These are phyloP conservation scores for Acorus gramineus DNA, from an alignment of 106 monocot genomes.

Conservation along the genomic window DNA sequence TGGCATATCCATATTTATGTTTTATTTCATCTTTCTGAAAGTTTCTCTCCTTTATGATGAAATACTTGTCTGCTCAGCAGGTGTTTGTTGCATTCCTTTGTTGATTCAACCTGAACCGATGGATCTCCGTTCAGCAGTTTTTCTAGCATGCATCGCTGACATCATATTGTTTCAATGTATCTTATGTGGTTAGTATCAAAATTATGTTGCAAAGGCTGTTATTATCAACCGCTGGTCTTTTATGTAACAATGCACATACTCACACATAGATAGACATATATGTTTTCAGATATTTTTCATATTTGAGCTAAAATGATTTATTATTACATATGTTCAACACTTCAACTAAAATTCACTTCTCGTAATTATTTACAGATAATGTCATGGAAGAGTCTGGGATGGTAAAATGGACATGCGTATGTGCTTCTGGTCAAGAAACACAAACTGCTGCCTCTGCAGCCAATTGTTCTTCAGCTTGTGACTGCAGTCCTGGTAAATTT, in stretches of 20 bases:
- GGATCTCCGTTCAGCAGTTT: slow-evolving; percentile 21
- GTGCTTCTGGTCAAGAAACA: slow-evolving; percentile 17
- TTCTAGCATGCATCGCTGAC: slow-evolving; percentile 12
- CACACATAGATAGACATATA: too few relatives aligned
- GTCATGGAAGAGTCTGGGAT: slow-evolving; percentile 5
- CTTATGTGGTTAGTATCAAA: slow-evolving; percentile 23
- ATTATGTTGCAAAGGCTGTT: not conserved
- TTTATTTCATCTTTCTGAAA: too few relatives aligned
- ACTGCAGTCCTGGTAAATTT: slow-evolving; percentile 45
- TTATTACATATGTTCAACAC: not conserved
- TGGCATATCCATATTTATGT: too few relatives aligned
- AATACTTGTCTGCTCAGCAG: too few relatives aligned
- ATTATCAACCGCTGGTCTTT: too few relatives aligned
- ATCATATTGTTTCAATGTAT: slow-evolving; percentile 16
- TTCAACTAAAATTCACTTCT: not conserved
- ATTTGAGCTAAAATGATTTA: not conserved
- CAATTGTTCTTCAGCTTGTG: slow-evolving; percentile 66
- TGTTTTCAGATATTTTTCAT: too few relatives aligned
- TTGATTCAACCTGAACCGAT: slow-evolving; percentile 11
- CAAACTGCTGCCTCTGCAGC: slow-evolving; percentile 15
- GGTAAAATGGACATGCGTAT: slow-evolving; percentile 51
- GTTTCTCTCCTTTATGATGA: too few relatives aligned
- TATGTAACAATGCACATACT: too few relatives aligned
- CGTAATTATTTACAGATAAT: slow-evolving; percentile 6
- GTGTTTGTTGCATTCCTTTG: not conserved